These are phyloP conservation scores for Phylloporus sp. DNA, from an alignment of 768 basidiomycete genomes.

Conservation along the genomic window DNA sequence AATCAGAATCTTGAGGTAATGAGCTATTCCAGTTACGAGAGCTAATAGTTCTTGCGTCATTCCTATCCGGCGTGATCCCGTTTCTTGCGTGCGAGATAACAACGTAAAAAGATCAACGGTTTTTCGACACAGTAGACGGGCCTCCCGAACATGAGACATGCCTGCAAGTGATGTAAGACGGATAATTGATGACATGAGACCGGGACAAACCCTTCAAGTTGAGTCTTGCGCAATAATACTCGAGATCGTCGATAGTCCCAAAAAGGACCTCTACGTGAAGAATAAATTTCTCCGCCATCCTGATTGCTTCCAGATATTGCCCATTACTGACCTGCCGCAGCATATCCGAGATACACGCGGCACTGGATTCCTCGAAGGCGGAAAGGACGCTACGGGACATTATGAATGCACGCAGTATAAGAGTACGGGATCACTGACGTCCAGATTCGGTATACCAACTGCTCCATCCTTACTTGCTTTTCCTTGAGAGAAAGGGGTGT, in stretches of 20 bases:
- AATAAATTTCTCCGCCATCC: conserved; percentile 98
- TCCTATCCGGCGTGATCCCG: conserved; percentile 83
- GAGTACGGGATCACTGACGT: conserved; percentile 55
- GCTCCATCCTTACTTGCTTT: conserved; percentile 92
- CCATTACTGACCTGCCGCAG: conserved; percentile 94
- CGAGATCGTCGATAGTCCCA: conserved; percentile 94
- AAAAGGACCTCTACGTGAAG: conserved; percentile 97
- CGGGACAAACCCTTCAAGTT: conserved; percentile 74
- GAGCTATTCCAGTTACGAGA: conserved; percentile 96
- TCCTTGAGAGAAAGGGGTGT: conserved; percentile 77
- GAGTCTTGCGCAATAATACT: conserved; percentile 76
- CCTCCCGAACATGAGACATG: conserved; percentile 97
- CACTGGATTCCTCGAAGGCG: conserved; percentile 98
- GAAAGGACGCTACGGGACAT: conserved; percentile 69
- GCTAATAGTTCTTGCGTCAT: conserved; percentile 97
- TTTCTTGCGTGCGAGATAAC: conserved; percentile 92
- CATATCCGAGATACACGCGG: conserved; percentile 99
- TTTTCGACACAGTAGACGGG: conserved; percentile 97
- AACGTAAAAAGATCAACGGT: conserved; percentile 97
- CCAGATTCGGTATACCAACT: conserved; percentile 98
- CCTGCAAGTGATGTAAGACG: conserved; percentile 44
- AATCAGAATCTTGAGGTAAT: conserved; percentile 99
- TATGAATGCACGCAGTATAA: conserved; percentile 5
- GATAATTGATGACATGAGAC: background rate
- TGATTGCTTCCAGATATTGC: conserved; percentile 92